These are phyloP conservation scores for Plasmodium knowlesi DNA, from an alignment of 169 alveolate genomes.

Conservation along the genomic window DNA sequence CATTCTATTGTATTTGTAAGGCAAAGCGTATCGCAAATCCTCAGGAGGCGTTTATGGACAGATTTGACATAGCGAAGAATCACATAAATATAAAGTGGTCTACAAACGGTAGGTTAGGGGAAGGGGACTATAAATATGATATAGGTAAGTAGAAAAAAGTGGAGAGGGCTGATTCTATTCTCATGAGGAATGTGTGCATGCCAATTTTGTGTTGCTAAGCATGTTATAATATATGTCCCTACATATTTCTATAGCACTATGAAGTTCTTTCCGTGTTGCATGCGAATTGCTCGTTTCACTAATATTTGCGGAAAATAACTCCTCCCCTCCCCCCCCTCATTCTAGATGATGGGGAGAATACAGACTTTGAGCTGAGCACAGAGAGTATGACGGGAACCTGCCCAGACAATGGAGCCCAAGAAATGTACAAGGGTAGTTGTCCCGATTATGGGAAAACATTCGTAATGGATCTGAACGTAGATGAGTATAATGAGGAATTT, in stretches of 20 bases:
- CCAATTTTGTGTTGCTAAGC: background rate
- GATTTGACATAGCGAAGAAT: conserved; percentile 46
- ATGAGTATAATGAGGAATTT: conserved; percentile 52
- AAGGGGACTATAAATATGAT: conserved; percentile 35
- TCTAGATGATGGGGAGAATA: conserved; percentile 19
- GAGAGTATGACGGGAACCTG: conserved; percentile 2
- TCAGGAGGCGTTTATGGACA: conserved; percentile 70
- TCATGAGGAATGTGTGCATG: background rate
- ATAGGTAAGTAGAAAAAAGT: conserved; percentile 21
- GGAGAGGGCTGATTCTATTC: background rate
- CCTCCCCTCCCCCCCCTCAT: background rate
- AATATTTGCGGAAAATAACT: background rate
- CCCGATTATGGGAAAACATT: conserved; percentile 70
- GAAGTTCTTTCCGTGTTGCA: background rate
- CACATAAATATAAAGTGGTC: conserved; percentile 49
- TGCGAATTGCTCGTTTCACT: background rate
- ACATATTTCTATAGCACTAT: background rate
- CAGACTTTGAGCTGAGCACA: background rate
- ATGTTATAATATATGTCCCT: background rate
- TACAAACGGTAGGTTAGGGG: conserved; percentile 16
- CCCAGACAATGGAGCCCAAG: conserved; percentile 12
- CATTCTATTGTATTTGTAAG: background rate
- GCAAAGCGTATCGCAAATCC: conserved; percentile 19
- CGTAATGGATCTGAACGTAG: conserved; percentile 13
- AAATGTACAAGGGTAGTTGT: conserved; percentile 28